phyloP scores from a whole-genome alignment of 305 asterid species.

The Coffea humblotiana region DNA sequence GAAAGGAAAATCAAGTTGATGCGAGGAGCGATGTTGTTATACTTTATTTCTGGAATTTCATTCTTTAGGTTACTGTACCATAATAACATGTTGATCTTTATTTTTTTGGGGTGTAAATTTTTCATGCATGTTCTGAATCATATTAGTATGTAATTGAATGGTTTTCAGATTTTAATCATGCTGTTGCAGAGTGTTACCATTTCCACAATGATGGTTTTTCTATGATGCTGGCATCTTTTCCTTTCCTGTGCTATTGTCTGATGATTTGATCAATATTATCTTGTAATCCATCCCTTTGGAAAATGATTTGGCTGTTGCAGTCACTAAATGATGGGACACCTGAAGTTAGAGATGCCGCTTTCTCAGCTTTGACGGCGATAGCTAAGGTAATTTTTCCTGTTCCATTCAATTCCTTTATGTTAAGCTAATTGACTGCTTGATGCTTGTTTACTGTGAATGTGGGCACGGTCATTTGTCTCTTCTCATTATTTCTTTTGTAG shows the following conservation, averaged over 20 bases:
- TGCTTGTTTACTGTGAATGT: not conserved
- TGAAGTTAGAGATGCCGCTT: conserved; percentile 99
- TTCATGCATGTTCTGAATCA: not conserved
- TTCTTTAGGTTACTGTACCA: not conserved
- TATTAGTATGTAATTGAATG: not conserved
- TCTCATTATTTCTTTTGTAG: conserved; percentile 33
- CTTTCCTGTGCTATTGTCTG: not conserved
- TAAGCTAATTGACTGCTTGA: not conserved
- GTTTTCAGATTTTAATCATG: not conserved
- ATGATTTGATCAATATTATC: not conserved
- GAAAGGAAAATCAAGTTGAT: not conserved
- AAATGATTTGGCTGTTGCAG: conserved; percentile 38
- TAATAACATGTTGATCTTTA: not conserved
- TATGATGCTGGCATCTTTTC: not conserved
- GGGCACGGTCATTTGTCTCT: conserved; percentile 7
- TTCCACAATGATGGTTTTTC: not conserved
- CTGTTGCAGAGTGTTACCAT: not conserved
- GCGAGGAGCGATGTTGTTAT: not conserved
- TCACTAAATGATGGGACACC: conserved; percentile 99
- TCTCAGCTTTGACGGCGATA: conserved; percentile 90
- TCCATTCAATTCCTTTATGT: conserved; percentile 9
- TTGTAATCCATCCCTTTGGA: not conserved
- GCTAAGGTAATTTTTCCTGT: conserved; percentile 67
- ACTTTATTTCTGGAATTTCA: not conserved
- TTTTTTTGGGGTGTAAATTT: not conserved